Conservation (phyloP, 2,329 filamentous ascomycete species). For the Exophiala oligosperma region DNA sequence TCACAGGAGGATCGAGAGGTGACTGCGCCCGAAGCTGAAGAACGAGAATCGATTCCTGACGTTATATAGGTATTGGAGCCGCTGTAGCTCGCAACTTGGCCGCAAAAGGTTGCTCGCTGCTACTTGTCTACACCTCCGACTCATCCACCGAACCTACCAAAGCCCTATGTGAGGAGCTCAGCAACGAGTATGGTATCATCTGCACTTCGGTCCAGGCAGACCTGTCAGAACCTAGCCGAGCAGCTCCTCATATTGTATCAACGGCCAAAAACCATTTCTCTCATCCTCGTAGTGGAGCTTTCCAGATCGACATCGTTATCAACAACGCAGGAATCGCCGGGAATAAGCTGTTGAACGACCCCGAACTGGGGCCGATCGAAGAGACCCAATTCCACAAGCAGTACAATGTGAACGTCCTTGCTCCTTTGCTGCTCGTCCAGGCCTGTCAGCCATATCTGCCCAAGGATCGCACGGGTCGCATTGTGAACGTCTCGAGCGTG, state of each 20-base stretch:
- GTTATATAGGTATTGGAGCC: constrained; percentile 68
- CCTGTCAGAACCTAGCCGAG: constrained; percentile 63
- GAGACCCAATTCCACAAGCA: constrained; percentile 54
- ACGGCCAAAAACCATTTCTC: constrained; percentile 61
- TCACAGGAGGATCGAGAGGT: constrained; percentile 80
- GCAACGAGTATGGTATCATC: constrained; percentile 58
- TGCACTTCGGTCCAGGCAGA: constrained; percentile 67
- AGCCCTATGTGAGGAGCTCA: constrained; percentile 58
- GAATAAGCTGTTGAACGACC: constrained; percentile 60
- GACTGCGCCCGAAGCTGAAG: constrained; percentile 19
- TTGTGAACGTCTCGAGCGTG: constrained; percentile 60
- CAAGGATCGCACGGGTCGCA: constrained; percentile 56
- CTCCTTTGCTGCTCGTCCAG: constrained; percentile 57
- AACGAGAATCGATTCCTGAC: background rate
- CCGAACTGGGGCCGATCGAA: constrained; percentile 41
- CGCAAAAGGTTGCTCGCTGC: constrained; percentile 66
- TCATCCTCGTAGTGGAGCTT: constrained; percentile 48
- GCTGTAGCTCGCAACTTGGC: constrained; percentile 70
- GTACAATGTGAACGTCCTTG: constrained; percentile 61
- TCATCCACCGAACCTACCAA: constrained; percentile 55
- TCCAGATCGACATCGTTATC: constrained; percentile 39
- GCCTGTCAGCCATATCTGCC: constrained; percentile 58
- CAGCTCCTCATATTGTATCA: constrained; percentile 57
- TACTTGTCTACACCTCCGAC: constrained; percentile 71
- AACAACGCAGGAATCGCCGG: constrained; percentile 43